Base-by-base conservation (phyloP, 768 basidiomycete genomes). In the Fomitopsis pulvina region DNA sequence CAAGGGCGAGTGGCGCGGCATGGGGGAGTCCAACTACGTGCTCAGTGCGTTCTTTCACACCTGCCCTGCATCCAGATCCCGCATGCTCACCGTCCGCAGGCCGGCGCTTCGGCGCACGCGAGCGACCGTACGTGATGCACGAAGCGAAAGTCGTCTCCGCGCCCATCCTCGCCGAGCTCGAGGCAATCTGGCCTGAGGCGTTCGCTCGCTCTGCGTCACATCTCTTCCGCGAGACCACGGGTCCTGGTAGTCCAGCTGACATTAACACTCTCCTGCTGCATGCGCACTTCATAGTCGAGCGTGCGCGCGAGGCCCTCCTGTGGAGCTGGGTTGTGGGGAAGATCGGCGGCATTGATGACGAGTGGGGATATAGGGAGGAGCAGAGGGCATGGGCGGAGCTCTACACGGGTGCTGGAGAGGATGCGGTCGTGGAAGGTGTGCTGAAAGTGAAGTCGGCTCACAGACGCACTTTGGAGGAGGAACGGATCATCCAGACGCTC, bases 101-200 rank as follows among this genome's bases (percentile, higher is more conserved):
- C 48, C 41, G 61, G 34, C 70, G 73, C 42, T 74, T 74, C 47
- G 73, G 71, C 25, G 48, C 41, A 10, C 63, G 71, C 0, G 52
- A 52, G 7, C 63, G 73, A 3, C 68, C 71, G 0, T 74, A 74
- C 54, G 63, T 70, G 47, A 61, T 65, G 5, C 73, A 74, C 63
- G 65, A 67, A 30, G 70, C 68, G 22, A 70, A 70, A 39, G 51
- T 66, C 1, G 54, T 69, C 11, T 66, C 68, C 20, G 41, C 59
- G 8, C 56, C 71, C 0, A 41, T 73, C 20, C 51, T 71, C 37
- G 60, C 60, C 43, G 73, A 74, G 53, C 48, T 64, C 29, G 62
- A 63, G 16, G 41, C 55, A 20, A 60, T 67, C 21, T 73, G 64
- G 51, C 54, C 60, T 0, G 53, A 51, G 11, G 60, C 62, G 47